Conservation (phyloP, 2,329 filamentous ascomycete genomes). For the Blastomyces gilchristii region DNA sequence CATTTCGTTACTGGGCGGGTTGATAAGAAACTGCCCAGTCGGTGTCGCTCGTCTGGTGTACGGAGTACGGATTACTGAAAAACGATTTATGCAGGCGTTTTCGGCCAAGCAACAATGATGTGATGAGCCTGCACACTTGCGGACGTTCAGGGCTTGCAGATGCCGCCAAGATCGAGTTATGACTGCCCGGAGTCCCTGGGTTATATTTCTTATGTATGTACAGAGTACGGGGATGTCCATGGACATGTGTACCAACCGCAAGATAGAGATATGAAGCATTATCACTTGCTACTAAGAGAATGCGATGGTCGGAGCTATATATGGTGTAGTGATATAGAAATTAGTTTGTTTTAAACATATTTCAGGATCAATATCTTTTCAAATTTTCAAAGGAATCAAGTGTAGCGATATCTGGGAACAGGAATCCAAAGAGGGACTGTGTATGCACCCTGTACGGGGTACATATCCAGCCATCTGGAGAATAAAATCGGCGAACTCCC, state of each 20-base stretch:
- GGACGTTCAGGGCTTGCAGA: neutral
- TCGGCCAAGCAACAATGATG: neutral
- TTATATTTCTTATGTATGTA: too few species aligned
- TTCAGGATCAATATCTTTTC: too few species aligned
- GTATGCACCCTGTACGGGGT: neutral
- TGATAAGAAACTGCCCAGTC: neutral
- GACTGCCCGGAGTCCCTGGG: neutral
- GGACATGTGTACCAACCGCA: too few species aligned
- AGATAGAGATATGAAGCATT: too few species aligned
- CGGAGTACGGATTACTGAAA: neutral
- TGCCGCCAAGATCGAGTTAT: neutral
- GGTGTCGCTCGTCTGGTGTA: neutral
- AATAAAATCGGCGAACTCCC: neutral
- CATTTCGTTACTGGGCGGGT: neutral
- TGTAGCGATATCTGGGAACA: neutral
- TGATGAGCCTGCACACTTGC: neutral
- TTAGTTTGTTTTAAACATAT: too few species aligned
- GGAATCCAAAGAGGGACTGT: neutral
- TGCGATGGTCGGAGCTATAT: too few species aligned
- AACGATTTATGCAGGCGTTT: neutral
- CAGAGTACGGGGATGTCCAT: too few species aligned
- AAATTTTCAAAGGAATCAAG: neutral
- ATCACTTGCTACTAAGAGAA: too few species aligned
- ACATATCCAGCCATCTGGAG: neutral
- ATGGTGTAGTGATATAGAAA: too few species aligned